Evolutionary conservation across 768 basidiomycete species (phyloP), one percentile per base, ranked within the genome.

Genomic region (Trichaptum fuscoviolaceum): DNA sequence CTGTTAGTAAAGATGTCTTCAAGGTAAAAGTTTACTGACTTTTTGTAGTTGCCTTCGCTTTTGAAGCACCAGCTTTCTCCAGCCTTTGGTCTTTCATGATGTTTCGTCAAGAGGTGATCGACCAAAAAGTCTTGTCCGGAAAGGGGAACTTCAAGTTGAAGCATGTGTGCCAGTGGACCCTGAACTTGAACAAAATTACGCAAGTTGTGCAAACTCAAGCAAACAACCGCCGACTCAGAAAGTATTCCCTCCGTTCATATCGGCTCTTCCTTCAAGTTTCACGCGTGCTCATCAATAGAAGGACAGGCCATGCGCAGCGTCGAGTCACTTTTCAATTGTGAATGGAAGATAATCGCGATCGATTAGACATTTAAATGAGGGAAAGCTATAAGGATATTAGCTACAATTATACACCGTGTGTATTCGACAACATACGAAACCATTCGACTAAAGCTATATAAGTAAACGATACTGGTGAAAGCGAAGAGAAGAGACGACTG

Each of bases 381-480:
- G 20, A 20, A 52, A 52, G 42, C 42, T 52, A 52, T 52, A 52
- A 52, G 42, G 15, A 52, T 52, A 52, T 52, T 52, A 52, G 42
- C 42, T 52, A 52, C 42, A 52, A 52, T 52, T 52, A 52, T 52
- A 52, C 42, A 52, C 42, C 42, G 42, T 52, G 42, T 52, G 42
- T 30, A 30, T 52, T 52, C 20, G 42, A 52, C 42, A 52, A 12
- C 42, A 52, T 52, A 30, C 20, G 42, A 12, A 52, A 52, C 42
- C 42, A 12, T 52, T 52, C 42, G 15, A 52, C 42, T 52, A 52
- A 20, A 52, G 42, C 42, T 52, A 52, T 52, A 30, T 30, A 30
- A 30, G 30, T 30, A 52, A 52, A 52, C 42, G 42, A 52, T 52
- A 52, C 30, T 30, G 30, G 4, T 2, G 30, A 30, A 30, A 30